Evolutionary conservation across 1,284 basidiomycete genomes (phyloP), one percentile per base, ranked within the genome.

Genomic region (Paramarasmius palmivorus): DNA sequence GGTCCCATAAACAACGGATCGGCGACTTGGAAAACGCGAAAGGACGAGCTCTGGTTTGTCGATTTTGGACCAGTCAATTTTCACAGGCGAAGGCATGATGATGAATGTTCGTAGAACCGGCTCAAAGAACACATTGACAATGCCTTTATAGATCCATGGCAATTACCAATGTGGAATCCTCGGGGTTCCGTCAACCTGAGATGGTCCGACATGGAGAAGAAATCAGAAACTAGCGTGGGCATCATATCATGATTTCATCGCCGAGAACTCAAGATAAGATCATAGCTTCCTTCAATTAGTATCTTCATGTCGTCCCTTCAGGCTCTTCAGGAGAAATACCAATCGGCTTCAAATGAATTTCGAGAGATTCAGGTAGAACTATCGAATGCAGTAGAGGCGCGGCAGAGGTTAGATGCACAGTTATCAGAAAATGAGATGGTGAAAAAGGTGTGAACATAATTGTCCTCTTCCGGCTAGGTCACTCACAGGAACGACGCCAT

Each of bases 371-470:
- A 95, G 67, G 65, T 71, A 3, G 91, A 95, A 59, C 76, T 93
- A 47, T 77, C 85, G 1, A 76, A 74, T 50, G 76, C 82, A 3
- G 86, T 97, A 38, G 92, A 93, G 59, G 87, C 86, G 14, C 78
- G 90, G 42, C 92, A 95, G 64, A 79, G 84, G 49, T 78, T 97
- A 19, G 94, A 95, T 60, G 86, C 93, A 0, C 95, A 98, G 68
- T 75, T 91, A 46, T 88, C 88, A 15, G 96, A 98, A 74, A 98
- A 96, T 72, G 90, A 95, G 69, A 77, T 86, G 53, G 96, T 98
- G 36, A 86, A 93, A 64, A 93, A 96, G 83, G 95, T 90, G 53
- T 17, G 70, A 61, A 29, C 20, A 39, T 19, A 23, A 29, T 23
- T 10, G 26, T 42, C 41, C 29, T 29, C n/a, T n/a, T 42, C 41